Evolutionary conservation across 495 filamentous ascomycete genomes (phyloP), one percentile per base, ranked within the genome.

Genomic region (Jackrogersella multiformis): DNA sequence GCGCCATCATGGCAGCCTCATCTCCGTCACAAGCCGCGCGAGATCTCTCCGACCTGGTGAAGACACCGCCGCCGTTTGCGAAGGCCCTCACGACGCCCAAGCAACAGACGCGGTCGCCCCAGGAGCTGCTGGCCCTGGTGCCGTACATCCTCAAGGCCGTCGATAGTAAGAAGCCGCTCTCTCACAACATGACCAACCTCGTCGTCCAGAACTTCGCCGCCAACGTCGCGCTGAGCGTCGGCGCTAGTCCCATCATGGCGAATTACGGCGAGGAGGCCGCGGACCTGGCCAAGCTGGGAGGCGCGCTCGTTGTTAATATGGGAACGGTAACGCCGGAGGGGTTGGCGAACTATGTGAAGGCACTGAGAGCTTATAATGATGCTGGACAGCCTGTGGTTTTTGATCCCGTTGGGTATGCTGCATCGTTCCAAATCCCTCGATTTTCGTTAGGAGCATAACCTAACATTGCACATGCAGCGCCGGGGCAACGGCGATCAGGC

Each of bases 131-230:
- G 9, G 61, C 74, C 1, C 77, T 84, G 10, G 82, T 88, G 2
- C 86, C 88, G 0, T 71, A 74, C 2, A 74, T 93, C 18, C 79
- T 94, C 28, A 82, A 77, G 48, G 82, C 81, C 16, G 80, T 97
- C 46, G 81, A 83, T 0, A 66, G 78, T 9, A 80, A 74, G 13
- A 88, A 86, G 44, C 94, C 95, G 0, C 81, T 99, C 8, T 92
- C 90, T 7, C 95, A 97, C 78, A 97, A 97, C 75, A 97, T 98
- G 90, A 97, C 96, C 42, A 97, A 97, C 75, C 81, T 91, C 54
- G 84, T 97, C 0, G 93, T 97, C 32, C 92, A 94, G 67, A 96
- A 97, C 73, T 90, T 99, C 70, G 91, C 92, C 9, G 94, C 95
- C 15, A 97, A 96, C 69, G 89, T 97, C 9, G 90, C 91, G 28